A percentile compares a stretch with the other conserved stretches of the same genome.
Conservation (phyloP, 352 stramenopile genomes). For the Phytophthora pisi region DNA sequence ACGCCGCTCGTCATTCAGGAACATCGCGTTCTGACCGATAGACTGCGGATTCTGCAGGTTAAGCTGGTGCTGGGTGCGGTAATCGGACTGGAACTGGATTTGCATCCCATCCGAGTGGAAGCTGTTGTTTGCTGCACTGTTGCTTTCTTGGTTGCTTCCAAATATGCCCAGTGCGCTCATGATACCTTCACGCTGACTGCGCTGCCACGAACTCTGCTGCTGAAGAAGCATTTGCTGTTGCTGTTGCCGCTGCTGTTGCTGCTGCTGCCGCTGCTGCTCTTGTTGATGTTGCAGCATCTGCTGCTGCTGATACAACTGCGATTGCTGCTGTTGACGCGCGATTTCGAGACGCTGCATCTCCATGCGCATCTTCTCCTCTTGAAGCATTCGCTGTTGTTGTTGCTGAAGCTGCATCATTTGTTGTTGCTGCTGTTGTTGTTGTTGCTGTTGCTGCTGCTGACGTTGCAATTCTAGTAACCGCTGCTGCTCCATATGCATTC, state of each 20-base stretch:
- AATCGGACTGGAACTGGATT: slow-evolving; percentile 60
- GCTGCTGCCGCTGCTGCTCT: slow-evolving; percentile 72
- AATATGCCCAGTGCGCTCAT: slow-evolving; percentile 82
- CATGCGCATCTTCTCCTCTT: slow-evolving; percentile 82
- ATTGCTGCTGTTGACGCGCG: slow-evolving; percentile 71
- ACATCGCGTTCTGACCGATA: slow-evolving; percentile 33
- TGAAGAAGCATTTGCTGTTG: slow-evolving; percentile 75
- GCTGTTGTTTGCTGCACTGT: slow-evolving; percentile 32
- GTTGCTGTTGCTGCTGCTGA: slow-evolving; percentile 54
- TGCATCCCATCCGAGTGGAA: slow-evolving; percentile 47
- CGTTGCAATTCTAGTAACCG: slow-evolving; percentile 65
- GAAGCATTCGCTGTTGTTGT: slow-evolving; percentile 75
- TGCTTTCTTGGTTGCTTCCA: slow-evolving; percentile 40
- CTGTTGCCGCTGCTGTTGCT: slow-evolving; percentile 60
- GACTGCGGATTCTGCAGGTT: slow-evolving; percentile 26
- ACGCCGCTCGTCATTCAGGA: slow-evolving; percentile 37
- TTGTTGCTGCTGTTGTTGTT: slow-evolving; percentile 29
- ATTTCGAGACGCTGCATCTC: slow-evolving; percentile 85
- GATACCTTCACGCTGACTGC: slow-evolving; percentile 75
- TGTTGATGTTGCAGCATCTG: slow-evolving; percentile 68
- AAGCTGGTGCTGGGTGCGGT: slow-evolving; percentile 48
- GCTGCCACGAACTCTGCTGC: slow-evolving; percentile 81
- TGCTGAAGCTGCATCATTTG: slow-evolving; percentile 68
- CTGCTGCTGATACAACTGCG: slow-evolving; percentile 62
- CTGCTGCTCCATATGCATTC: slow-evolving; percentile 45